Evolutionary conservation across 1,284 basidiomycete species (phyloP).

Genomic region (Moniliella sp.): DNA sequence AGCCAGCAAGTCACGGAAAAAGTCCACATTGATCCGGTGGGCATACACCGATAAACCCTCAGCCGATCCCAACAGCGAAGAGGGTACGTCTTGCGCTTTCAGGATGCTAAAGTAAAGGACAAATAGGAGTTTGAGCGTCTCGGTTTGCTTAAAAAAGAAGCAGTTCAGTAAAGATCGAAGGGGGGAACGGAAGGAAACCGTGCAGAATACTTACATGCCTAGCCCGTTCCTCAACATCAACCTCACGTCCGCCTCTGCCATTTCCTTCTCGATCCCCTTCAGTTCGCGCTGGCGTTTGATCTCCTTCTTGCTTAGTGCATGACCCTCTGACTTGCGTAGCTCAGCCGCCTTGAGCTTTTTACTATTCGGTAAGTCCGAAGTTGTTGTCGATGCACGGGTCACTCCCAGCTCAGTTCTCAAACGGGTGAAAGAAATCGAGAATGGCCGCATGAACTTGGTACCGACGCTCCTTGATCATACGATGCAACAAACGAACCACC

Average conservation of each 20-base stretch:
- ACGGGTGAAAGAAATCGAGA: constrained; percentile 60
- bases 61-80: constrained; percentile 62
- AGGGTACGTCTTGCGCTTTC: constrained; percentile 57
- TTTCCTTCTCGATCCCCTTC: constrained; percentile 22
- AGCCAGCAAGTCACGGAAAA: constrained; percentile 80
- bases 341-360: no score
- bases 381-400: constrained; percentile 48
- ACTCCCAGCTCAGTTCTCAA: constrained; percentile 62
- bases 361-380: constrained; percentile 37
- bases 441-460: constrained; percentile 77
- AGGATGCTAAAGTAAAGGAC: constrained; percentile 90
- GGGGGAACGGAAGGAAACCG: no score
- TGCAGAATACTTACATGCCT: constrained; percentile 48
- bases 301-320: constrained; percentile 26
- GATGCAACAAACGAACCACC: constrained; percentile 69
- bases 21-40: constrained; percentile 92
- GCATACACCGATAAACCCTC: constrained; percentile 79
- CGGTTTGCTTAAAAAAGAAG: constrained; percentile 53
- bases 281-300: constrained; percentile 22
- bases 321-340: constrained; percentile 21
- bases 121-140: constrained; percentile 90
- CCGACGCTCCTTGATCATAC: constrained; percentile 82
- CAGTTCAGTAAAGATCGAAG: no score
- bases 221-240: constrained; percentile 73
- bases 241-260: constrained; percentile 58